A percentile compares a stretch with the other conserved stretches of the same genome.
These are phyloP conservation scores for Kitagawia praeruptora DNA, from an alignment of 129 eudicot genomes.

Conservation along the genomic window DNA sequence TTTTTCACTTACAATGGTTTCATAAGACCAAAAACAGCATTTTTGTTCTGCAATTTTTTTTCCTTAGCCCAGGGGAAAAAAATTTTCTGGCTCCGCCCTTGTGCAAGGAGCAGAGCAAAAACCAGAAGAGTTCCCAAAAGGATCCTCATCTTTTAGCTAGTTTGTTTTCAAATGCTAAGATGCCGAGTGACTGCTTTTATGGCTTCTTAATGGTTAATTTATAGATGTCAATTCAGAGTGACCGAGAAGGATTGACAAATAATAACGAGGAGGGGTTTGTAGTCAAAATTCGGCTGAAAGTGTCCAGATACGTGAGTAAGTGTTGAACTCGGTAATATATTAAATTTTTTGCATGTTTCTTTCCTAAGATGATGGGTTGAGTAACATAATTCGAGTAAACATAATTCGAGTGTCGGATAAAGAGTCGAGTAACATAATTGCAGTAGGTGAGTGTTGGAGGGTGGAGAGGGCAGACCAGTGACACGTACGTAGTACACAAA, in stretches of 20 bases:
- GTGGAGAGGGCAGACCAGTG: background rate
- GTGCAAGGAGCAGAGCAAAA: conserved; percentile 16
- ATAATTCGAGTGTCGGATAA: background rate
- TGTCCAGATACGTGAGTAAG: background rate
- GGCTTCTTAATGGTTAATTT: background rate
- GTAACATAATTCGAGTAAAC: background rate
- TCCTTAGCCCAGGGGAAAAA: too few relatives aligned
- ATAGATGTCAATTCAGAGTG: background rate
- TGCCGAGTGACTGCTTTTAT: background rate
- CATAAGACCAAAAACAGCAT: too few relatives aligned
- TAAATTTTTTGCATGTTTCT: background rate
- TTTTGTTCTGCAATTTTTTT: too few relatives aligned
- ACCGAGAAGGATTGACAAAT: background rate
- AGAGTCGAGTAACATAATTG: background rate
- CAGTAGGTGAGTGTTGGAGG: conserved; percentile 5
- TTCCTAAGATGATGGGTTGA: background rate
- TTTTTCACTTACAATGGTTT: too few relatives aligned
- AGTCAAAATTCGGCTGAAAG: background rate
- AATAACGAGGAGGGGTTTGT: background rate
- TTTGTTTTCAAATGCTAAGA: background rate
- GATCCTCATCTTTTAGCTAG: conserved; percentile 16
- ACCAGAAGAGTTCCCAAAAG: conserved; percentile 13
- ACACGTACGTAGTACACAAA: background rate
- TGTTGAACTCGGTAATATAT: background rate
- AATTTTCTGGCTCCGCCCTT: too few relatives aligned